Conservation (phyloP, 2,329 filamentous ascomycete genomes). For the Sporothrix dimorphospora region DNA sequence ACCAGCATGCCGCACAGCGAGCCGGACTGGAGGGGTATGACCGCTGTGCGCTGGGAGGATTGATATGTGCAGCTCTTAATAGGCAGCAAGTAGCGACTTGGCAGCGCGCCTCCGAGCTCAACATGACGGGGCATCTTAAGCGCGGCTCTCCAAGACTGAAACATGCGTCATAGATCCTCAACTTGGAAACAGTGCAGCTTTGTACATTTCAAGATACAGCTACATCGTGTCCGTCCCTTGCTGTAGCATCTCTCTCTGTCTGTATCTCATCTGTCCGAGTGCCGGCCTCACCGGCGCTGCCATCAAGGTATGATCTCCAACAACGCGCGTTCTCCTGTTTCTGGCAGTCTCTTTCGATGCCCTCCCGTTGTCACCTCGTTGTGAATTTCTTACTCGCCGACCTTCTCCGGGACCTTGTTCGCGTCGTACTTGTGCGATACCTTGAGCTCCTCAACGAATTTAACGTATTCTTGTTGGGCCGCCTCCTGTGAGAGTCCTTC, state of each 20-base stretch:
- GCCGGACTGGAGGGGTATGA: conserved; percentile 61
- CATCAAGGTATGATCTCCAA: neutral
- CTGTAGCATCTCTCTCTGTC: neutral
- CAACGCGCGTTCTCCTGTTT: neutral
- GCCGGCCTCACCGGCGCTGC: too few relatives aligned
- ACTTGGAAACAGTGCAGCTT: neutral
- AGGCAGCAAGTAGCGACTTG: neutral
- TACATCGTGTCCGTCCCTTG: neutral
- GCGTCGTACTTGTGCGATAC: conserved; percentile 67
- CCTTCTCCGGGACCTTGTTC: conserved; percentile 64
- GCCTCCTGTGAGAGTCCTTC: conserved; percentile 63
- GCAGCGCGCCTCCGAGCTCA: neutral
- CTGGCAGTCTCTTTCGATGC: neutral
- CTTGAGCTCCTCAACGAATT: conserved; percentile 73
- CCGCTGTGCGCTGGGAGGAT: conserved; percentile 41
- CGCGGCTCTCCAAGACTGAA: neutral
- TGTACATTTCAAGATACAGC: neutral
- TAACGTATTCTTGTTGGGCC: conserved; percentile 78
- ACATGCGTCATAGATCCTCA: neutral
- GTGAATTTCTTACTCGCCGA: conserved; percentile 40
- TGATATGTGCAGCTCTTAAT: neutral
- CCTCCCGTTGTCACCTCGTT: too few relatives aligned
- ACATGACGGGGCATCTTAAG: neutral
- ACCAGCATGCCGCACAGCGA: conserved; percentile 62
- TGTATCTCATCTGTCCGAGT: neutral